phyloP scores from a whole-genome alignment of 1,139 yeast species.

The Candida dubliniensis region DNA sequence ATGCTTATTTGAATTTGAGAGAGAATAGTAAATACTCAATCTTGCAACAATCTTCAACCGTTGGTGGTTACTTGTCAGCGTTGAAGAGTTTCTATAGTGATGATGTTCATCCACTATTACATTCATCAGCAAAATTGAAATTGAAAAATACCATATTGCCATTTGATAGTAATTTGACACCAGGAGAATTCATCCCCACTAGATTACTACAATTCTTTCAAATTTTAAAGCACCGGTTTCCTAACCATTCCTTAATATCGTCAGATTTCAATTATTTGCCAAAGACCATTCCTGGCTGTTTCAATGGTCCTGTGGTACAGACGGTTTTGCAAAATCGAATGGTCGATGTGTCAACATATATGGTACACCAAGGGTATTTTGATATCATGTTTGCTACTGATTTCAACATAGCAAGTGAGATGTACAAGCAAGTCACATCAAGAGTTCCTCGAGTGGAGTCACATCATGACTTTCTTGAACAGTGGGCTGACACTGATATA shows the following conservation, averaged over 20 bases:
- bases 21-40: slow-evolving; percentile 44
- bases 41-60: slow-evolving; percentile 22
- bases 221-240: slow-evolving; percentile 63
- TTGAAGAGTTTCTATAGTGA: slow-evolving; percentile 35
- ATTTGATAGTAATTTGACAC: slow-evolving; percentile 64
- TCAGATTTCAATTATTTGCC: slow-evolving; percentile 74
- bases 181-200: slow-evolving; percentile 82
- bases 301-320: slow-evolving; percentile 79
- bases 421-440: slow-evolving; percentile 68
- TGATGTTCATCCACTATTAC: slow-evolving; percentile 42
- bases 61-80: slow-evolving; percentile 23
- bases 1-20: slow-evolving; percentile 54
- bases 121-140: slow-evolving; percentile 31
- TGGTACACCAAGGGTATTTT: slow-evolving; percentile 82
- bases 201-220: slow-evolving; percentile 67
- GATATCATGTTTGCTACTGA: slow-evolving; percentile 89
- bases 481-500: slow-evolving; percentile 70
- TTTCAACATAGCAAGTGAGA: slow-evolving; percentile 58
- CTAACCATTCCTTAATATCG: slow-evolving; percentile 69
- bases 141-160: slow-evolving; percentile 47
- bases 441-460: slow-evolving; percentile 54
- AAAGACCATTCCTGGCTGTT: slow-evolving; percentile 61
- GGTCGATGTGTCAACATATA: slow-evolving; percentile 70
- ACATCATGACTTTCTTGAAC: slow-evolving; percentile 64
- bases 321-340: slow-evolving; percentile 67